phyloP scores from a whole-genome alignment of 129 eudicot genomes.

The Artemisia argyi region DNA sequence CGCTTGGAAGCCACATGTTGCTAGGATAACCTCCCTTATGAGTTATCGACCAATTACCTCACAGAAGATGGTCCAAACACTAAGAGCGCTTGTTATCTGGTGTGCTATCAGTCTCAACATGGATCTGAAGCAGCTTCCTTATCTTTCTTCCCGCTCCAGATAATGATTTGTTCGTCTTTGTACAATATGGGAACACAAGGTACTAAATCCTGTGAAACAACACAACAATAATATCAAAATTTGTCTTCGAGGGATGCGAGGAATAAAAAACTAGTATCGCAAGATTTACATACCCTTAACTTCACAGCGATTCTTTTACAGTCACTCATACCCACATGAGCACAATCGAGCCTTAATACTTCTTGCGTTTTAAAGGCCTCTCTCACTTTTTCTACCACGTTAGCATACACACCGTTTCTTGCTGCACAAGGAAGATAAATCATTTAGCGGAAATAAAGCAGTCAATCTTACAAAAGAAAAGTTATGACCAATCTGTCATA shows the following conservation, averaged over 20 bases:
- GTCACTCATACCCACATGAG: slow-evolving; percentile 77
- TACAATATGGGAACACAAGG: slow-evolving; percentile 89
- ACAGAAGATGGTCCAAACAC: too few relatives aligned
- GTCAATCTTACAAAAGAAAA: not conserved
- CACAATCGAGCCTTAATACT: slow-evolving; percentile 75
- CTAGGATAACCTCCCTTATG: too few relatives aligned
- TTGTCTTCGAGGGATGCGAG: too few relatives aligned
- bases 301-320: slow-evolving; percentile 91
- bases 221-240: too few relatives aligned
- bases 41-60: too few relatives aligned
- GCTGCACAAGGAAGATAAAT: slow-evolving; percentile 38
- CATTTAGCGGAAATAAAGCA: not conserved
- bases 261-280: too few relatives aligned
- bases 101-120: not conserved
- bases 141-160: slow-evolving; percentile 73
- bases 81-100: not conserved
- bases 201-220: slow-evolving; percentile 64
- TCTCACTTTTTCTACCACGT: slow-evolving; percentile 82
- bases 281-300: slow-evolving; percentile 79
- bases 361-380: slow-evolving; percentile 70
- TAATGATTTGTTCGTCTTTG: slow-evolving; percentile 83
- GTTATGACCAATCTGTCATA: not conserved
- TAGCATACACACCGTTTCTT: slow-evolving; percentile 89
- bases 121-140: slow-evolving; percentile 1
- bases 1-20: too few relatives aligned